phyloP scores from a whole-genome alignment of 2,329 filamentous ascomycete genomes.

The Fusarium sp. region DNA sequence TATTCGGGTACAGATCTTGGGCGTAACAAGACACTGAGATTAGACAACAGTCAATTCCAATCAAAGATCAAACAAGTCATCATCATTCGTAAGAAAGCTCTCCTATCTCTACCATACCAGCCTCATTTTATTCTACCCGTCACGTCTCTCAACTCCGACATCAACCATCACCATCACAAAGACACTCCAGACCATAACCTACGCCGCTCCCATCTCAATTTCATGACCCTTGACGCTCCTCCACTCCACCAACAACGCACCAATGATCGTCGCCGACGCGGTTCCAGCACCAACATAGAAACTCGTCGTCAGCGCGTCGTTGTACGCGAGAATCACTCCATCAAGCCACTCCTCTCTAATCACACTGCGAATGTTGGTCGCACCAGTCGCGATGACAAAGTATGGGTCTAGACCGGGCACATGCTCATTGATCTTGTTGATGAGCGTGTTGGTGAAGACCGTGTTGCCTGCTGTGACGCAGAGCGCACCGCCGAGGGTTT shows the following conservation, averaged over 20 bases:
- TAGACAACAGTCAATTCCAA: background rate
- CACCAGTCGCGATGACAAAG: slow-evolving; percentile 47
- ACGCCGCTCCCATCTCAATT: slow-evolving; percentile 42
- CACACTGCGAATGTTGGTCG: slow-evolving; percentile 46
- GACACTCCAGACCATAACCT: background rate
- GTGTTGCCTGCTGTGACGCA: slow-evolving; percentile 59
- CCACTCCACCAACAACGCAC: slow-evolving; percentile 58
- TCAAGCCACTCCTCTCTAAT: slow-evolving; percentile 43
- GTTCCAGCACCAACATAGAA: slow-evolving; percentile 56
- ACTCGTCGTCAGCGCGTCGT: slow-evolving; percentile 52
- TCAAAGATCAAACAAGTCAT: background rate
- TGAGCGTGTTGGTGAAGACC: slow-evolving; percentile 58
- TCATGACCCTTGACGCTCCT: slow-evolving; percentile 66
- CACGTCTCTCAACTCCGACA: background rate
- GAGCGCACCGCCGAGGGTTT: slow-evolving; percentile 52
- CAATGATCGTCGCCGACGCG: slow-evolving; percentile 53
- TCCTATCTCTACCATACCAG: background rate
- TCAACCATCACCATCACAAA: background rate
- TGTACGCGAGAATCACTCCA: slow-evolving; percentile 53
- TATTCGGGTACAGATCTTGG: background rate
- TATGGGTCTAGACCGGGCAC: slow-evolving; percentile 48
- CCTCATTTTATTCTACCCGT: background rate
- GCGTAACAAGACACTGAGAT: background rate
- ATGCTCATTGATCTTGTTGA: slow-evolving; percentile 47
- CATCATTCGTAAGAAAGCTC: background rate